These are phyloP conservation scores for Heritiera fomes DNA, from an alignment of 345 rosid genomes.

Conservation along the genomic window DNA sequence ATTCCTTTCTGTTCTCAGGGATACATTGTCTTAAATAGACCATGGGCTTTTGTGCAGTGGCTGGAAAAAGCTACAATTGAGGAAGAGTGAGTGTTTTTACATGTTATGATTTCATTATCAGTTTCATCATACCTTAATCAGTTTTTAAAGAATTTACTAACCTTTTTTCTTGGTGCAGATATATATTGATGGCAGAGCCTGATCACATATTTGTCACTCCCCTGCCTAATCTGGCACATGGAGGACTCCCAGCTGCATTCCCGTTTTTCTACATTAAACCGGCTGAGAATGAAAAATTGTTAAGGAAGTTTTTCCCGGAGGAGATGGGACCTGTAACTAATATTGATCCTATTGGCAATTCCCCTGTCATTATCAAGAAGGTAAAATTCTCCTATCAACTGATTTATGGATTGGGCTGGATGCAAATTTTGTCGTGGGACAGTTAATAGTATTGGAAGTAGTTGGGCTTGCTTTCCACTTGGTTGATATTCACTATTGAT, in stretches of 20 bases:
- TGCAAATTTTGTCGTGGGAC: background rate
- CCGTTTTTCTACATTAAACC: constrained; percentile 94
- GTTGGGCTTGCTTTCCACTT: background rate
- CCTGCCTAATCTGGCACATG: constrained; percentile 75
- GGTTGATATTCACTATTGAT: background rate
- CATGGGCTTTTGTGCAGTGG: constrained; percentile 99
- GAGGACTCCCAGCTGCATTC: constrained; percentile 72
- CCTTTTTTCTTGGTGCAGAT: constrained; percentile 49
- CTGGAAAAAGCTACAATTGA: constrained; percentile 82
- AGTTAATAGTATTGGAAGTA: background rate
- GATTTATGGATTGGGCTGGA: background rate
- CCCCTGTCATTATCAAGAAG: constrained; percentile 85
- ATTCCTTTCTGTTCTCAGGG: constrained; percentile 55
- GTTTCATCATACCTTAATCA: background rate
- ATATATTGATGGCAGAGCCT: constrained; percentile 93
- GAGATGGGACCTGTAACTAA: constrained; percentile 74
- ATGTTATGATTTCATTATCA: constrained; percentile 11
- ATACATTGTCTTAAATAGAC: constrained; percentile 91
- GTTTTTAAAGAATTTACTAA: constrained; percentile 9
- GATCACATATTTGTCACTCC: constrained; percentile 85
- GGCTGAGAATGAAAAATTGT: constrained; percentile 43
- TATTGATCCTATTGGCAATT: constrained; percentile 84
- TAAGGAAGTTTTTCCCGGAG: constrained; percentile 71
- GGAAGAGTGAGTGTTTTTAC: constrained; percentile 72
- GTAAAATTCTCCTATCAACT: constrained; percentile 29